phyloP scores from a whole-genome alignment of 495 filamentous ascomycete species.

The Lophiostoma macrostomum region DNA sequence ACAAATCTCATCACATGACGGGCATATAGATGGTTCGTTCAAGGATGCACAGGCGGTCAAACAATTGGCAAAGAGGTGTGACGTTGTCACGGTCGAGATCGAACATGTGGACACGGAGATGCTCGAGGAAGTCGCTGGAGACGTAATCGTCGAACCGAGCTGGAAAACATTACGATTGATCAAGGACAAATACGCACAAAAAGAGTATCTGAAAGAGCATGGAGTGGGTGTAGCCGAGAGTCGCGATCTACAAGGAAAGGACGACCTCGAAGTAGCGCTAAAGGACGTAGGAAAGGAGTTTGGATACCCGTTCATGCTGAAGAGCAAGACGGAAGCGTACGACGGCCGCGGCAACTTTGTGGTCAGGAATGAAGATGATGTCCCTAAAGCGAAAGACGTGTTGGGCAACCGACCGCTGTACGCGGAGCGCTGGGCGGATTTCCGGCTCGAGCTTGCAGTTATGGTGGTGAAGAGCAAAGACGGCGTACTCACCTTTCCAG shows the following conservation, averaged over 20 bases:
- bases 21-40: conserved; percentile 82
- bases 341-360: conserved; percentile 91
- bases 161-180: conserved; percentile 88
- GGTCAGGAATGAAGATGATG: conserved; percentile 63
- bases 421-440: conserved; percentile 87
- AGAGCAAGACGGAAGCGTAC: conserved; percentile 88
- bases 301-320: conserved; percentile 92
- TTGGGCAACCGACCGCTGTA: conserved; percentile 74
- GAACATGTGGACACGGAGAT: conserved; percentile 94
- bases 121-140: conserved; percentile 71
- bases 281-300: conserved; percentile 55
- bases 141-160: conserved; percentile 70
- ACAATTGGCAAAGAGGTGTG: conserved; percentile 70
- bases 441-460: conserved; percentile 82
- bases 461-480: conserved; percentile 93
- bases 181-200: conserved; percentile 95
- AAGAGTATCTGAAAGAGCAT: conserved; percentile 67
- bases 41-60: conserved; percentile 73
- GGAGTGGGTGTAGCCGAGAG: conserved; percentile 66
- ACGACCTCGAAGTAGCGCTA: conserved; percentile 7
- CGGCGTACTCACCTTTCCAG: conserved; percentile 73
- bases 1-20: conserved; percentile 73
- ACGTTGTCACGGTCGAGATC: conserved; percentile 93
- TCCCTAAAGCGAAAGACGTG: conserved; percentile 63
- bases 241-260: conserved; percentile 55